Evolutionary conservation across 2,329 filamentous ascomycete genomes (phyloP).

Genomic region (Aspergillus sojae): DNA sequence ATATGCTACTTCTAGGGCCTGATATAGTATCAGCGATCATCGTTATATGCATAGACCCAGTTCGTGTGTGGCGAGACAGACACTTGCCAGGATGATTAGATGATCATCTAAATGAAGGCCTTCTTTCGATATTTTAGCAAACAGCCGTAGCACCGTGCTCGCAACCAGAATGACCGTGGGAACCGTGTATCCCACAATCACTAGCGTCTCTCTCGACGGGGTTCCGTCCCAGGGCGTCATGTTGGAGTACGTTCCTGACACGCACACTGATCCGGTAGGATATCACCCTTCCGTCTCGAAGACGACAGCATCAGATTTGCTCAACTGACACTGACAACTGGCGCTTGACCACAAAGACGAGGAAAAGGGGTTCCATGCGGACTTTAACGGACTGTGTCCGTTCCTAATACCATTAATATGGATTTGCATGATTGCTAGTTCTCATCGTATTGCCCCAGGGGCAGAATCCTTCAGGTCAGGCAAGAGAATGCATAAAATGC

Average conservation of each 20-base stretch:
- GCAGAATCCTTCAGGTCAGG: background rate
- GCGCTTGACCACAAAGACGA: background rate
- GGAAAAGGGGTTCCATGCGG: background rate
- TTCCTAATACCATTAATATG: background rate
- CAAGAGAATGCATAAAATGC: background rate
- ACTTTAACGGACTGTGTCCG: background rate
- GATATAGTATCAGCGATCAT: background rate
- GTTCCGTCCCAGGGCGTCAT: constrained; percentile 1
- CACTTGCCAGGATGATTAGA: constrained; percentile 6
- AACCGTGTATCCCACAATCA: constrained; percentile 9
- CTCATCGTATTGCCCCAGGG: background rate
- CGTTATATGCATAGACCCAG: background rate
- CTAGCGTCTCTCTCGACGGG: constrained; percentile 1
- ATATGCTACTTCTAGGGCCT: constrained; percentile 7
- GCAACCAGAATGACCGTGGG: constrained; percentile 1
- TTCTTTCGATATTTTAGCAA: constrained; percentile 5
- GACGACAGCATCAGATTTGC: background rate
- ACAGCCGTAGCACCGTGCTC: constrained; percentile 4
- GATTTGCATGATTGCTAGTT: background rate
- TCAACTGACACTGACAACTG: background rate
- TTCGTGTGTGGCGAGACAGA: background rate
- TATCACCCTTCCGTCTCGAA: background rate
- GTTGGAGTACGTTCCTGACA: background rate
- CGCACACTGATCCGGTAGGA: background rate
- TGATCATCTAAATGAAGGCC: constrained; percentile 8